phyloP scores from a whole-genome alignment of 192 early-diverging fungal species.

The Coemansia sp. region DNA sequence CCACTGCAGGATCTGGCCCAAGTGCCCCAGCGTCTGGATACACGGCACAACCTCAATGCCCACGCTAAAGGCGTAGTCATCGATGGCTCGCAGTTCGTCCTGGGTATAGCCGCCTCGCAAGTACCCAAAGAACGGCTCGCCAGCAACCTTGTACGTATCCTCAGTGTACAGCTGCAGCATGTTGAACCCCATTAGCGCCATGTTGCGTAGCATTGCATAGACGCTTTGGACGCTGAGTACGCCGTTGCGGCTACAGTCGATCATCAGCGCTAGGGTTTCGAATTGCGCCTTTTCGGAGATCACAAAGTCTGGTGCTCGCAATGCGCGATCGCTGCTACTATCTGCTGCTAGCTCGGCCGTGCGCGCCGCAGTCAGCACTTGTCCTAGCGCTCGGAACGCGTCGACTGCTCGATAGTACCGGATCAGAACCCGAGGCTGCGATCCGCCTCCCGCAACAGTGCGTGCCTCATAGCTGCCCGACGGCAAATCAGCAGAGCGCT shows the following conservation, averaged over 20 bases:
- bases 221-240: constrained; percentile 65
- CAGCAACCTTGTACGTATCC: constrained; percentile 75
- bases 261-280: constrained; percentile 73
- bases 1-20: constrained; percentile 90
- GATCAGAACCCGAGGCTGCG: constrained; percentile 10
- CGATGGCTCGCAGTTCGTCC: constrained; percentile 69
- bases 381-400: constrained; percentile 75
- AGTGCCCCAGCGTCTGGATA: constrained; percentile 86
- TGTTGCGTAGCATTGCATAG: constrained; percentile 65
- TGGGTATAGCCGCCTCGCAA: constrained; percentile 70
- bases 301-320: constrained; percentile 38
- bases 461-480: constrained; percentile 21
- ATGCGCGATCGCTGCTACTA: background rate
- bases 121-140: constrained; percentile 74
- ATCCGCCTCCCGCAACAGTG: background rate
- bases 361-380: constrained; percentile 60
- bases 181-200: constrained; percentile 84
- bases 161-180: constrained; percentile 90
- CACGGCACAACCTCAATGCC: constrained; percentile 87
- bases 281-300: constrained; percentile 66
- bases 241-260: constrained; percentile 84
- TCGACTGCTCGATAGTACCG: constrained; percentile 26
- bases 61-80: constrained; percentile 71
- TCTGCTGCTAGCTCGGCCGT: constrained; percentile 34
- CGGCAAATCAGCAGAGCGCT: constrained; percentile 11